These are phyloP conservation scores for Asterophora parasitica DNA, from an alignment of 768 basidiomycete species.

Conservation along the genomic window DNA sequence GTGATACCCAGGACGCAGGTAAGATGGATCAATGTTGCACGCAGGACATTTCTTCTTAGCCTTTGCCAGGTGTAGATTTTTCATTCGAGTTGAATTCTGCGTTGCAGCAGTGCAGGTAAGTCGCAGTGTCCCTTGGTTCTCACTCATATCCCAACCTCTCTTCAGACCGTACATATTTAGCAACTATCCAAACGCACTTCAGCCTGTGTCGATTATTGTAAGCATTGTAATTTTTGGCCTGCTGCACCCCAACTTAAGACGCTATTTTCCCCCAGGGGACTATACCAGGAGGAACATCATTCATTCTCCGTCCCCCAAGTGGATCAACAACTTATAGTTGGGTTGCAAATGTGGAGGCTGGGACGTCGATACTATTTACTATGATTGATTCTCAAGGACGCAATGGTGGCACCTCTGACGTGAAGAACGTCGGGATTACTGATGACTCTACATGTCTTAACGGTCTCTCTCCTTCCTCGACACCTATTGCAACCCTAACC, in stretches of 20 bases:
- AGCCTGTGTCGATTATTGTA: conserved; percentile 55
- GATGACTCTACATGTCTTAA: conserved; percentile 50
- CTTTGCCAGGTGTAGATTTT: conserved; percentile 34
- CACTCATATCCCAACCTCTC: not conserved
- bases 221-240: conserved; percentile 16
- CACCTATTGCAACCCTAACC: conserved; percentile 14
- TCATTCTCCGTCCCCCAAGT: conserved; percentile 38
- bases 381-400: conserved; percentile 47
- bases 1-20: conserved; percentile 46
- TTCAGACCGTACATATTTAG: conserved; percentile 44
- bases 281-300: conserved; percentile 56
- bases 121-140: conserved; percentile 4
- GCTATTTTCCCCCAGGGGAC: conserved; percentile 38
- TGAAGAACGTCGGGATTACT: conserved; percentile 42
- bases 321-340: conserved; percentile 43
- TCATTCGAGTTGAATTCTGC: conserved; percentile 45
- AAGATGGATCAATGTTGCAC: conserved; percentile 8
- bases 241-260: conserved; percentile 4
- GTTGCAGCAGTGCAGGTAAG: conserved; percentile 60
- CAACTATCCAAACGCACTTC: conserved; percentile 37
- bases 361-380: conserved; percentile 54
- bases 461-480: conserved; percentile 49
- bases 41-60: conserved; percentile 2
- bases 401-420: conserved; percentile 57
- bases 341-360: conserved; percentile 51